These are phyloP conservation scores for Aaosphaeria pasadenensis DNA, from an alignment of 2,329 filamentous ascomycete genomes.

Conservation along the genomic window DNA sequence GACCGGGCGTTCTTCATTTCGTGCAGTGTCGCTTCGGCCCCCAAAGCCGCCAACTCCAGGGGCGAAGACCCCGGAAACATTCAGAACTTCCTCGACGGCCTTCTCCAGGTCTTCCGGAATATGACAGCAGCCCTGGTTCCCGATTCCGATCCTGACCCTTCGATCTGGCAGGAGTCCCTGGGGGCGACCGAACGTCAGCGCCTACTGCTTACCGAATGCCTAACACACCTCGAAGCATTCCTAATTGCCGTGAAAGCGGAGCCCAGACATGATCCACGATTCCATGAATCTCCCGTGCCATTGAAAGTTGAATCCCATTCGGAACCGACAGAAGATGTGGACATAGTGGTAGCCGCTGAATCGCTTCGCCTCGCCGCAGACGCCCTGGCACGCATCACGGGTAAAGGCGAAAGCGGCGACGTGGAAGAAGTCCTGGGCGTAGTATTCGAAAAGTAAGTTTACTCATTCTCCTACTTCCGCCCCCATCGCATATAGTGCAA, in stretches of 20 bases:
- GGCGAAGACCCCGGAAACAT: conserved; percentile 61
- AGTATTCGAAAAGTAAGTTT: conserved; percentile 89
- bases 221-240: conserved; percentile 70
- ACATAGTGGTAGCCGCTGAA: conserved; percentile 89
- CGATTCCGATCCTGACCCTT: conserved; percentile 52
- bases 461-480: not conserved
- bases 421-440: conserved; percentile 95
- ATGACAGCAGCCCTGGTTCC: conserved; percentile 60
- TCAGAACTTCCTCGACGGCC: conserved; percentile 62
- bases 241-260: conserved; percentile 52
- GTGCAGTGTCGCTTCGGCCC: conserved; percentile 58
- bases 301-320: conserved; percentile 2
- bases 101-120: conserved; percentile 65
- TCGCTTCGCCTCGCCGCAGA: conserved; percentile 61
- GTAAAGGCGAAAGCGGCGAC: conserved; percentile 78
- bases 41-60: not conserved
- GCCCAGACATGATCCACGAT: not conserved
- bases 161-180: conserved; percentile 76
- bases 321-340: conserved; percentile 52
- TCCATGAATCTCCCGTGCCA: not conserved
- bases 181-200: conserved; percentile 90
- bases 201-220: conserved; percentile 72
- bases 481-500: not conserved
- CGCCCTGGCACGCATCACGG: conserved; percentile 74
- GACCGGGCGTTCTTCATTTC: conserved; percentile 64